Conservation (phyloP, 2,329 filamentous ascomycete genomes). For the Colletotrichum lentis region DNA sequence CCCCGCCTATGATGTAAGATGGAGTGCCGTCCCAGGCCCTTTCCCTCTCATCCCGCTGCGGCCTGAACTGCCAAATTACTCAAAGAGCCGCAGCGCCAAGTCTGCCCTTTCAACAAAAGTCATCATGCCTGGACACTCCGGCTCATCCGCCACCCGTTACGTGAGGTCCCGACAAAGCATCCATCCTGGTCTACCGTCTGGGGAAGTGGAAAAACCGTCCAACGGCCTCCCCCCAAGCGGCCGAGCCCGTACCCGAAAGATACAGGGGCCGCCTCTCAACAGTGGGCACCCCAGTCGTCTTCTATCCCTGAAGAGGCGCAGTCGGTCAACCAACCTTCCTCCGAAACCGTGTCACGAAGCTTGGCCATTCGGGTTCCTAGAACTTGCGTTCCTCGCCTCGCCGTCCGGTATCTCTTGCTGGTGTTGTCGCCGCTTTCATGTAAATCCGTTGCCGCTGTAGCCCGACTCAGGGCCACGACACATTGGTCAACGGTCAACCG, state of each 20-base stretch:
- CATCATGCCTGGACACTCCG: conserved; percentile 27
- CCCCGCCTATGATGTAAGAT: conserved; percentile 36
- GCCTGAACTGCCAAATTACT: conserved; percentile 19
- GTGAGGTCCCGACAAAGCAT: conserved; percentile 1
- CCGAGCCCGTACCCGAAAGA: conserved; percentile 10
- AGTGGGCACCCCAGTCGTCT: conserved; percentile 18
- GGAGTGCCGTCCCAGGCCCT: conserved; percentile 14
- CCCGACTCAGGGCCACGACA: background rate
- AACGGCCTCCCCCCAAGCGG: conserved; percentile 10
- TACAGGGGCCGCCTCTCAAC: background rate
- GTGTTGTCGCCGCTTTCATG: background rate
- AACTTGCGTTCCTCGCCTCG: conserved; percentile 18
- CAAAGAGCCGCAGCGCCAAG: conserved; percentile 36
- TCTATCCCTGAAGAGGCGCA: conserved; percentile 28
- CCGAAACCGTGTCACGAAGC: conserved; percentile 31
- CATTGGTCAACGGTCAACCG: background rate
- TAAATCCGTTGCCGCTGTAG: background rate
- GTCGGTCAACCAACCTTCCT: conserved; percentile 30
- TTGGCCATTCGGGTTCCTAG: conserved; percentile 12
- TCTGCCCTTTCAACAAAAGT: background rate
- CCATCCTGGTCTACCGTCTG: conserved; percentile 16
- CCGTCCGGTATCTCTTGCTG: background rate
- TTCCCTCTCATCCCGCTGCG: conserved; percentile 3
- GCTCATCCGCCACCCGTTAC: conserved; percentile 22
- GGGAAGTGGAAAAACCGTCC: conserved; percentile 31